Percentiles rank a stretch among this genome's conserved stretches.
Conservation (phyloP, 169 alveolate species). For the Plasmodium coatneyi region DNA sequence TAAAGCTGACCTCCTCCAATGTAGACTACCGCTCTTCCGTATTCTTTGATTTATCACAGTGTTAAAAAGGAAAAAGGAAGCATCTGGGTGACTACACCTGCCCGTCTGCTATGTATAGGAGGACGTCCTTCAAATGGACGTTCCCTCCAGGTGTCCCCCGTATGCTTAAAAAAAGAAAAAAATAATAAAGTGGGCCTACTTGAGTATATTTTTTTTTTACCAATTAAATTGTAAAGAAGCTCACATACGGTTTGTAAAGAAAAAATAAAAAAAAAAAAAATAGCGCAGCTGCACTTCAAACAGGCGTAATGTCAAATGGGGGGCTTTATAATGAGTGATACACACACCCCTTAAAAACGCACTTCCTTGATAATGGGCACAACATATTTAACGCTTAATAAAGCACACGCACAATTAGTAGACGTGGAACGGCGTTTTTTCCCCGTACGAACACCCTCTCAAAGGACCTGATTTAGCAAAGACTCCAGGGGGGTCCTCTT, state of each 20-base stretch:
- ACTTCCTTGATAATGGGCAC: not conserved
- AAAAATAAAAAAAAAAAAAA: not conserved
- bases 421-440: not conserved
- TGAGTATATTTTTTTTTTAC: not conserved
- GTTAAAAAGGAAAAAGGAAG: not conserved
- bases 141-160: not conserved
- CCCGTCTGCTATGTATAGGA: not conserved
- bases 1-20: not conserved
- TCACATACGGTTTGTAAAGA: not conserved
- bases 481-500: conserved; percentile 27
- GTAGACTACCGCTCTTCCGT: not conserved
- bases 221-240: not conserved
- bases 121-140: not conserved
- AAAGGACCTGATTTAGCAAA: conserved; percentile 39
- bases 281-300: not conserved
- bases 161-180: not conserved
- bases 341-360: not conserved
- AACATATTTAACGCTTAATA: not conserved
- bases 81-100: not conserved
- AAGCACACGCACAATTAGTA: not conserved
- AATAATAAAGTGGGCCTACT: not conserved
- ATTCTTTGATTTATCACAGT: not conserved
- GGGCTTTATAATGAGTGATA: not conserved
- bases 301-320: not conserved
- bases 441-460: not conserved